A percentile compares a stretch with the other conserved stretches of the same genome.
Conservation (phyloP, 768 basidiomycete species). For the Mycena maculata region DNA sequence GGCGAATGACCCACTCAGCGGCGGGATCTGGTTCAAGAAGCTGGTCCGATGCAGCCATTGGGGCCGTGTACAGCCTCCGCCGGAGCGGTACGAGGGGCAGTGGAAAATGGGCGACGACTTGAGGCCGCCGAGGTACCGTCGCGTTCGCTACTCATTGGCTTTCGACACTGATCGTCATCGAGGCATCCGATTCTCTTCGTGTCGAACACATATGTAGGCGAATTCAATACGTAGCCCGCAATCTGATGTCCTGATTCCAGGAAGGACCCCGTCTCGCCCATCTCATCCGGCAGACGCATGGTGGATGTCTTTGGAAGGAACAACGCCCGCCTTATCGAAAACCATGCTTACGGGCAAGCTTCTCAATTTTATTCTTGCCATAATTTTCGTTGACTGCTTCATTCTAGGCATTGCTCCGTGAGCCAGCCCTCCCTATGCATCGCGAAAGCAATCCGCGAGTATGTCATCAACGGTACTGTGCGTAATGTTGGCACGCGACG, state of each 20-base stretch:
- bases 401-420: slow-evolving; percentile 6
- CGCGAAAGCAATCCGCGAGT: slow-evolving; percentile 9
- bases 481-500: not conserved
- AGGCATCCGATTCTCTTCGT: slow-evolving; percentile 27
- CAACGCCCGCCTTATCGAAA: slow-evolving; percentile 17
- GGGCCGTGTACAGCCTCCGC: slow-evolving; percentile 16
- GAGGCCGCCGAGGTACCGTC: slow-evolving; percentile 2
- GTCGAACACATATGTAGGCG: slow-evolving; percentile 18
- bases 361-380: not conserved
- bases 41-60: slow-evolving; percentile 23
- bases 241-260: not conserved
- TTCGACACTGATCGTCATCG: not conserved
- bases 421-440: slow-evolving; percentile 22
- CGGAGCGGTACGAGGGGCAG: slow-evolving; percentile 14
- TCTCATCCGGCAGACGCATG: slow-evolving; percentile 20
- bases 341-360: slow-evolving; percentile 18
- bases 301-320: slow-evolving; percentile 9
- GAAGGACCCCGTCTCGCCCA: slow-evolving; percentile 18
- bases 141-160: not conserved
- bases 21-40: slow-evolving; percentile 12
- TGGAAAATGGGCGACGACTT: slow-evolving; percentile 25
- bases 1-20: slow-evolving; percentile 5
- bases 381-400: not conserved
- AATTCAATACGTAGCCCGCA: not conserved
- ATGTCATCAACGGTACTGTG: slow-evolving; percentile 16